Conservation (phyloP, 352 stramenopile species). For the Globisporangium paddicum region DNA sequence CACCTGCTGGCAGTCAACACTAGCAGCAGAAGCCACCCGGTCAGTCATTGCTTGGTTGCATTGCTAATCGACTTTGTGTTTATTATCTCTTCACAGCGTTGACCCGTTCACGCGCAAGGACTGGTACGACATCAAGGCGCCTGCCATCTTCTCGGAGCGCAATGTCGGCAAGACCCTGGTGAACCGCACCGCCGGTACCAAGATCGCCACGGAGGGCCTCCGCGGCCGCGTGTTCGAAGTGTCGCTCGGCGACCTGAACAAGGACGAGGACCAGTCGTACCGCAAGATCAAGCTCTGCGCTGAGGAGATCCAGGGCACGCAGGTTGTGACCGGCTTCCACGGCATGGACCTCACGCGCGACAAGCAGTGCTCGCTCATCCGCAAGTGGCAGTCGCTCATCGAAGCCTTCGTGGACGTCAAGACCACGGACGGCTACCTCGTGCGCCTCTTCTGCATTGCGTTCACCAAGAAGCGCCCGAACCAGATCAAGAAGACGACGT, state of each 20-base stretch:
- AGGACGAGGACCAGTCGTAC: conserved; percentile 97
- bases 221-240: conserved; percentile 99
- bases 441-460: conserved; percentile 99
- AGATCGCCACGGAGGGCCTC: conserved; percentile 98
- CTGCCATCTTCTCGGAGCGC: conserved; percentile 97
- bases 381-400: conserved; percentile 99
- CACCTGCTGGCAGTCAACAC: background rate
- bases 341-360: conserved; percentile 96
- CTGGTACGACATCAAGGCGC: conserved; percentile 97
- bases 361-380: conserved; percentile 99
- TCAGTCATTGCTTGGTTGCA: background rate
- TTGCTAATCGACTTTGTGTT: conserved; percentile 10
- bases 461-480: conserved; percentile 99
- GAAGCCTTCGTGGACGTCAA: conserved; percentile 98
- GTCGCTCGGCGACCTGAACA: conserved; percentile 98
- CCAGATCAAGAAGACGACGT: conserved; percentile 99
- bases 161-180: conserved; percentile 99
- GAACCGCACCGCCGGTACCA: conserved; percentile 94
- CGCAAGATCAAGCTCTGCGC: conserved; percentile 99
- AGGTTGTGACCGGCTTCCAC: conserved; percentile 88
- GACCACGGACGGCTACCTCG: conserved; percentile 99
- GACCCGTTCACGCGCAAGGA: conserved; percentile 99
- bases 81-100: conserved; percentile 46
- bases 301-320: conserved; percentile 96
- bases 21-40: background rate